These are phyloP conservation scores for Cytospora piceae DNA, from an alignment of 2,329 filamentous ascomycete species.

Conservation along the genomic window DNA sequence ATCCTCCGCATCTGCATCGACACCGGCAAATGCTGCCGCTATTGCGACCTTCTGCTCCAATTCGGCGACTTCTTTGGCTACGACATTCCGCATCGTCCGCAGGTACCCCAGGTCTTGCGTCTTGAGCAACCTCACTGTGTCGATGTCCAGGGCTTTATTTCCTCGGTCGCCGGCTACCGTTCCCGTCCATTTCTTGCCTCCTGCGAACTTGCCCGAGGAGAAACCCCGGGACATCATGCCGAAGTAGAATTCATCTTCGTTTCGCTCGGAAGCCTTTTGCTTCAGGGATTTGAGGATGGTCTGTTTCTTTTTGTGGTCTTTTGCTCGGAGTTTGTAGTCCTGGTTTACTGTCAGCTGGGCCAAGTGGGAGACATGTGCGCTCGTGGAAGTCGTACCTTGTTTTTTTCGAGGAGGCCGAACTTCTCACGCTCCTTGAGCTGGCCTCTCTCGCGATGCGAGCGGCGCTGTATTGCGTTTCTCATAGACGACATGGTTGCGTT, in stretches of 20 bases:
- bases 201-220: slow-evolving; percentile 48
- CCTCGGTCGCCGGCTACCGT: slow-evolving; percentile 62
- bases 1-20: slow-evolving; percentile 37
- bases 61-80: slow-evolving; percentile 58
- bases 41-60: slow-evolving; percentile 59
- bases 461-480: slow-evolving; percentile 72
- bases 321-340: slow-evolving; percentile 68
- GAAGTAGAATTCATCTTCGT: slow-evolving; percentile 75
- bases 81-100: slow-evolving; percentile 63
- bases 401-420: slow-evolving; percentile 93
- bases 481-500: slow-evolving; percentile 56
- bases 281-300: slow-evolving; percentile 60
- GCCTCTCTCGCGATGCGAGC: slow-evolving; percentile 86
- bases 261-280: slow-evolving; percentile 65
- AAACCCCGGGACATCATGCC: slow-evolving; percentile 68
- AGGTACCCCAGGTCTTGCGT: slow-evolving; percentile 71
- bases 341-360: slow-evolving; percentile 33
- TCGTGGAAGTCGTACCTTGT: slow-evolving; percentile 64
- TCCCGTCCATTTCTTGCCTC: slow-evolving; percentile 58
- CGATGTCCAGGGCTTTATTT: slow-evolving; percentile 57
- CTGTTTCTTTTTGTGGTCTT: slow-evolving; percentile 70
- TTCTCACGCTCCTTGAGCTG: slow-evolving; percentile 82
- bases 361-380: not conserved
- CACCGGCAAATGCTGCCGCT: slow-evolving; percentile 41
- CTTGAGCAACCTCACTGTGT: slow-evolving; percentile 66